These are phyloP conservation scores for Lolium rigidum DNA, from an alignment of 176 grass and related monocot species.

Conservation along the genomic window DNA sequence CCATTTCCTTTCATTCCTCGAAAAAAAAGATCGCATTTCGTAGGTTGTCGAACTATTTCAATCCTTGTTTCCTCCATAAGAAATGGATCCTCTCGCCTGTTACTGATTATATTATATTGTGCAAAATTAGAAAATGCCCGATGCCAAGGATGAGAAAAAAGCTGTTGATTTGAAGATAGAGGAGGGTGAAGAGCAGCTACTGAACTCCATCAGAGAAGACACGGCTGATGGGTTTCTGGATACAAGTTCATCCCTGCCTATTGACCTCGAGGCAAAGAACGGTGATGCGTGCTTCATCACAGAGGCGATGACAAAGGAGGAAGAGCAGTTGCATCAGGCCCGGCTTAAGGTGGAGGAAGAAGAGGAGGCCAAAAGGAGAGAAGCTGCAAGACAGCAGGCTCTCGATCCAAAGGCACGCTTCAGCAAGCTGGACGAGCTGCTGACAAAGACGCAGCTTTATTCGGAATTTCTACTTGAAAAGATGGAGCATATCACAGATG, in stretches of 20 bases:
- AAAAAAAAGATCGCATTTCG: conserved; percentile 2
- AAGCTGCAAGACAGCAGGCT: conserved; percentile 34
- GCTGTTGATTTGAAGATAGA: conserved; percentile 33
- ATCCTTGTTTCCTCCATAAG: not conserved
- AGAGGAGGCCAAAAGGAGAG: conserved; percentile 52
- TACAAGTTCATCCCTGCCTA: conserved; percentile 41
- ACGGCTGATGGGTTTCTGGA: conserved; percentile 12
- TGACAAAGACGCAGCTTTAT: conserved; percentile 87
- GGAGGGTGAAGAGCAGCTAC: conserved; percentile 10
- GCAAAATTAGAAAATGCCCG: conserved; percentile 53
- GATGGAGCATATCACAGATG: conserved; percentile 87
- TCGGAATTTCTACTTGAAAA: conserved; percentile 91
- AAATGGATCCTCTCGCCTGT: not conserved
- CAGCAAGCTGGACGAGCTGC: conserved; percentile 84
- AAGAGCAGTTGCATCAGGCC: conserved; percentile 56
- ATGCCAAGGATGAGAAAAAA: not conserved
- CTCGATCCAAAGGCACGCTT: conserved; percentile 61
- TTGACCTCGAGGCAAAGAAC: conserved; percentile 75
- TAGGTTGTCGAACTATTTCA: not conserved
- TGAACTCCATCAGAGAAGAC: conserved; percentile 36
- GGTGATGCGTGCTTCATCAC: conserved; percentile 71
- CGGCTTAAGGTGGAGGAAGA: conserved; percentile 60
- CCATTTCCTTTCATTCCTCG: not conserved
- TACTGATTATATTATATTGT: conserved; percentile 13
- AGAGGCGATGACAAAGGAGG: conserved; percentile 72